Conservation (phyloP, 2,329 filamentous ascomycete genomes). For the Aspergillus nomiae region DNA sequence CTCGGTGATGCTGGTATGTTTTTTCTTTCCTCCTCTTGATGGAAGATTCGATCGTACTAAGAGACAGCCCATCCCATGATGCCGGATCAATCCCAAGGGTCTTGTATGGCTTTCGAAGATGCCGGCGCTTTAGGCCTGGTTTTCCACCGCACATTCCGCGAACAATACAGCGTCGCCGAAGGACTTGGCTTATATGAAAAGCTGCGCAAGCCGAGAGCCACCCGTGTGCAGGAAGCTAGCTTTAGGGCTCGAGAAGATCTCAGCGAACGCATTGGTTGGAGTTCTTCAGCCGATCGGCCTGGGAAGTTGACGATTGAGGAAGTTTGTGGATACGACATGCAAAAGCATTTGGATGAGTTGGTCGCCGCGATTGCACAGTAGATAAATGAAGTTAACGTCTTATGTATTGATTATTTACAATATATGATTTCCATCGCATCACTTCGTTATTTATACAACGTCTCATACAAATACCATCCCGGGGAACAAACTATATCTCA, state of each 20-base stretch:
- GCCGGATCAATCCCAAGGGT: constrained; percentile 36
- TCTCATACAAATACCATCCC: constrained; percentile 30
- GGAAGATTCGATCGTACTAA: background rate
- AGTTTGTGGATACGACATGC: constrained; percentile 33
- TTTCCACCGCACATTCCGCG: constrained; percentile 29
- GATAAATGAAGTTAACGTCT: background rate
- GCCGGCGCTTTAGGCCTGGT: constrained; percentile 41
- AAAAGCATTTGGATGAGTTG: constrained; percentile 11
- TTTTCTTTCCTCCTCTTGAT: background rate
- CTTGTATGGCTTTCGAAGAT: constrained; percentile 46
- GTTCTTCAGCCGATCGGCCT: constrained; percentile 25
- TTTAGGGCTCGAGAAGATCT: constrained; percentile 29
- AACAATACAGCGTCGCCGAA: constrained; percentile 21
- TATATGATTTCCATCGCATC: background rate
- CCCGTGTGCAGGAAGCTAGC: constrained; percentile 32
- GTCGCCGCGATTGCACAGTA: background rate
- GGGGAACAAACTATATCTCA: constrained; percentile 30
- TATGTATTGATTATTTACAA: background rate
- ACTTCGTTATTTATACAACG: background rate
- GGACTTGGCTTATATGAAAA: constrained; percentile 30
- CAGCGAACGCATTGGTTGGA: constrained; percentile 34
- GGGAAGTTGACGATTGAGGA: constrained; percentile 37
- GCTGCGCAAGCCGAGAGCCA: constrained; percentile 32
- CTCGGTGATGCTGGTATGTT: constrained; percentile 32
- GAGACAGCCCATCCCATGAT: constrained; percentile 34